Conservation (phyloP, 331 rosid genomes). For the Erythrophleum ivorense region DNA sequence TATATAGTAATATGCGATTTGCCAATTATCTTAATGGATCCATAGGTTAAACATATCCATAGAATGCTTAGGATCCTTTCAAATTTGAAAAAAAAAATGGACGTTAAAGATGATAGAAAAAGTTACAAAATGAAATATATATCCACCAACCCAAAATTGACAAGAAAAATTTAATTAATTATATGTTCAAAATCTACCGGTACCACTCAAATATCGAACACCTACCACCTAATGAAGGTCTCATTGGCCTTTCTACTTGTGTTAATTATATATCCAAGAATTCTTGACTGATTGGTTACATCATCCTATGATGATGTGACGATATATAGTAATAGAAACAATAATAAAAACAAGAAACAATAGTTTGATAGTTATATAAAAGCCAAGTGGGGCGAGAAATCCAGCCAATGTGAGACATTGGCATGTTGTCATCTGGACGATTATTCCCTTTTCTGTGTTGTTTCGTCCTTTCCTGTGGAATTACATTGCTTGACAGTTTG, state of each 20-base stretch:
- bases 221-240: constrained; percentile 27
- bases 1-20: not conserved
- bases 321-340: constrained; percentile 5
- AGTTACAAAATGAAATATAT: constrained; percentile 31
- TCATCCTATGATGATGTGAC: constrained; percentile 30
- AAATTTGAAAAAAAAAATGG: not conserved
- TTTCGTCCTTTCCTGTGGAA: constrained; percentile 61
- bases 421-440: constrained; percentile 56
- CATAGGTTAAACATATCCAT: constrained; percentile 24
- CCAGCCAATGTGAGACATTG: constrained; percentile 44
- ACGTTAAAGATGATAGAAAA: constrained; percentile 7
- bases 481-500: constrained; percentile 54
- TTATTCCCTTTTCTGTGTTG: constrained; percentile 59
- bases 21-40: not conserved
- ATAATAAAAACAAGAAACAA: constrained; percentile 26
- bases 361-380: constrained; percentile 32
- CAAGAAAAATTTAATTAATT: not conserved
- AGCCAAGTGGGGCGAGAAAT: constrained; percentile 49
- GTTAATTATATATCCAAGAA: constrained; percentile 26
- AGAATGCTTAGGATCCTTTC: not conserved
- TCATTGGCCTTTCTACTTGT: constrained; percentile 23
- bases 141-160: constrained; percentile 15
- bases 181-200: constrained; percentile 21
- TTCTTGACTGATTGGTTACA: constrained; percentile 25
- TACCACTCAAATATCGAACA: constrained; percentile 32